Evolutionary conservation across 208 protist species (phyloP).

Genomic region (Trypanosomatidae sp.): DNA sequence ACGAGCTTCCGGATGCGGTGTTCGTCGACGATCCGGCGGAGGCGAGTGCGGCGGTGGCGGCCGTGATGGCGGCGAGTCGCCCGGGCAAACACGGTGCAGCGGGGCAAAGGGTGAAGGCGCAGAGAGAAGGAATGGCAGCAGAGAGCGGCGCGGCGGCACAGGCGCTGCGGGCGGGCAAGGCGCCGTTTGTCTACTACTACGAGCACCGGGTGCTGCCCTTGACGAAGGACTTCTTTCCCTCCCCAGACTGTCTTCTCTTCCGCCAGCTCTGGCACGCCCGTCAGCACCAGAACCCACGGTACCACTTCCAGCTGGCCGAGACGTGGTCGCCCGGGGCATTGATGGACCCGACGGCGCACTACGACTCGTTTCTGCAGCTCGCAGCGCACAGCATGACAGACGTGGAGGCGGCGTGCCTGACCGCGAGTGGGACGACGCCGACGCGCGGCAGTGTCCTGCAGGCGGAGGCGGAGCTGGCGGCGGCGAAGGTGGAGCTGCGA

Average conservation of each 20-base stretch:
- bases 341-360: conserved; percentile 46
- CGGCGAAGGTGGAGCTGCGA: neutral
- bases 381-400: conserved; percentile 17
- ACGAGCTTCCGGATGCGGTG: conserved; percentile 4
- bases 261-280: conserved; percentile 46
- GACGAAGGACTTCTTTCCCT: conserved; percentile 48
- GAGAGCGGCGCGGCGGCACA: neutral
- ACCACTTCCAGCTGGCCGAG: conserved; percentile 50
- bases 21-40: conserved; percentile 20
- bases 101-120: neutral
- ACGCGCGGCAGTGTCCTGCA: neutral
- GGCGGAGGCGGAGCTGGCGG: conserved; percentile 17
- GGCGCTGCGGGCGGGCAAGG: conserved; percentile 12
- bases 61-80: conserved; percentile 3
- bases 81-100: neutral
- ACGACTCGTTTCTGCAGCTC: conserved; percentile 21
- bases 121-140: neutral
- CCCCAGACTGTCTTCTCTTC: conserved; percentile 39
- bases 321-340: conserved; percentile 41
- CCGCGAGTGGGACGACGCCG: neutral
- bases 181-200: conserved; percentile 35
- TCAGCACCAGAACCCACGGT: conserved; percentile 43
- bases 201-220: conserved; percentile 54
- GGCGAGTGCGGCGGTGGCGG: conserved; percentile 14
- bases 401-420: conserved; percentile 16